phyloP scores from a whole-genome alignment of 768 basidiomycete genomes.

The Suillus decipiens region DNA sequence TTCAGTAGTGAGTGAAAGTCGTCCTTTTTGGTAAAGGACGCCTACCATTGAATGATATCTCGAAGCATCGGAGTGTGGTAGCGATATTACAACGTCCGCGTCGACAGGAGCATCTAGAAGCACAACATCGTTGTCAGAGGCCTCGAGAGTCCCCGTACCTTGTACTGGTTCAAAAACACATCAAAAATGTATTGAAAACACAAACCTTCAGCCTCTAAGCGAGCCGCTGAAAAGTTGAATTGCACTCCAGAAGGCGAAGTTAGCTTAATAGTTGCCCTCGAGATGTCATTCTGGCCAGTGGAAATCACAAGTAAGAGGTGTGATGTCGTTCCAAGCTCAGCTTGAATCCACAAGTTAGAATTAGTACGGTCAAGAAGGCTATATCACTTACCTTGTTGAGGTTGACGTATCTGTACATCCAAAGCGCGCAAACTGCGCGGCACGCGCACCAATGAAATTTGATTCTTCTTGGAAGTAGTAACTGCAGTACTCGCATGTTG shows the following conservation, averaged over 20 bases:
- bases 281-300: slow-evolving; percentile 70
- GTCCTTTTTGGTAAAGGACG: slow-evolving; percentile 12
- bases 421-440: slow-evolving; percentile 64
- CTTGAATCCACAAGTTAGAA: slow-evolving; percentile 36
- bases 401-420: slow-evolving; percentile 63
- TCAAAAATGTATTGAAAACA: background rate
- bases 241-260: slow-evolving; percentile 52
- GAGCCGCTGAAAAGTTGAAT: slow-evolving; percentile 47
- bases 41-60: slow-evolving; percentile 62
- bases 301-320: slow-evolving; percentile 57
- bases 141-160: slow-evolving; percentile 35
- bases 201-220: slow-evolving; percentile 38
- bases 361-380: slow-evolving; percentile 14
- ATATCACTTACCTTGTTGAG: slow-evolving; percentile 38
- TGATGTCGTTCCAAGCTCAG: slow-evolving; percentile 63
- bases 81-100: slow-evolving; percentile 45
- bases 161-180: slow-evolving; percentile 16
- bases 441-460: slow-evolving; percentile 54
- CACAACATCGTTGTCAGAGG: slow-evolving; percentile 45
- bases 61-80: slow-evolving; percentile 71
- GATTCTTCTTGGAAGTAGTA: slow-evolving; percentile 28
- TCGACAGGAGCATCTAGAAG: slow-evolving; percentile 51
- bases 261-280: slow-evolving; percentile 53
- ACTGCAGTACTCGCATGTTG: slow-evolving; percentile 40
- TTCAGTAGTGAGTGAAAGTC: slow-evolving; percentile 9